A percentile compares a stretch with the other conserved stretches of the same genome.
Evolutionary conservation across 1,284 basidiomycete genomes (phyloP).

Genomic region (Ustilago bromivora): DNA sequence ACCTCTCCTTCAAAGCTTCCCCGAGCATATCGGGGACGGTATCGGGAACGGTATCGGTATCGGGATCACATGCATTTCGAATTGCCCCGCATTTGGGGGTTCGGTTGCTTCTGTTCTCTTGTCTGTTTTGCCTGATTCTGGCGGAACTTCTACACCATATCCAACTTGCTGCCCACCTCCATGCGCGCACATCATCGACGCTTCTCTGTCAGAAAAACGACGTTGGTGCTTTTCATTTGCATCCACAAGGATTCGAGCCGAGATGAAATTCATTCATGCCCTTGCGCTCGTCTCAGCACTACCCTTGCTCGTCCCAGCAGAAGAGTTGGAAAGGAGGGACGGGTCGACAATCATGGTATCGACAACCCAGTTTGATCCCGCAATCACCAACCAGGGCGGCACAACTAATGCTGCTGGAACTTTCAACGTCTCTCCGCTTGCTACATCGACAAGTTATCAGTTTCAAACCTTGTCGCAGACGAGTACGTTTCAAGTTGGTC

Average conservation of each 20-base stretch:
- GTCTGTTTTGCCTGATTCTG: not conserved
- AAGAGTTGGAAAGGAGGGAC: constrained; percentile 13
- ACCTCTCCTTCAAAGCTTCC: not conserved
- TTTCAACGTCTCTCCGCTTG: constrained; percentile 55
- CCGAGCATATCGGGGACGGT: not conserved
- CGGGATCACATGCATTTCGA: not conserved
- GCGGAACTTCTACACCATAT: no score
- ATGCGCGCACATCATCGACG: no score
- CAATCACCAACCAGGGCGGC: constrained; percentile 51
- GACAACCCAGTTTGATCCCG: constrained; percentile 52
- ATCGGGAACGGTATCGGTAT: no score
- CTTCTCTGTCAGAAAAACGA: not conserved
- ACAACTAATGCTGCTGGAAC: constrained; percentile 60
- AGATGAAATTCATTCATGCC: not conserved
- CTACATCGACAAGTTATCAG: constrained; percentile 40
- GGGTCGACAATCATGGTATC: constrained; percentile 36
- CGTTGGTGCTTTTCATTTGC: no score
- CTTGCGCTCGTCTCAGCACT: not conserved
- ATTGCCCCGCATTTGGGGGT: constrained; percentile 32
- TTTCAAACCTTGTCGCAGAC: constrained; percentile 44
- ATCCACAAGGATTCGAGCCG: no score
- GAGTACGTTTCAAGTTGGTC: constrained; percentile 25
- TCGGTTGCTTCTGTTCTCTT: no score
- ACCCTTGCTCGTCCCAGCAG: not conserved
- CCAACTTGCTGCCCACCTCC: no score